These are phyloP conservation scores for Neckera pumila DNA, from an alignment of 225 moss, liverwort and hornwort species.

Conservation along the genomic window DNA sequence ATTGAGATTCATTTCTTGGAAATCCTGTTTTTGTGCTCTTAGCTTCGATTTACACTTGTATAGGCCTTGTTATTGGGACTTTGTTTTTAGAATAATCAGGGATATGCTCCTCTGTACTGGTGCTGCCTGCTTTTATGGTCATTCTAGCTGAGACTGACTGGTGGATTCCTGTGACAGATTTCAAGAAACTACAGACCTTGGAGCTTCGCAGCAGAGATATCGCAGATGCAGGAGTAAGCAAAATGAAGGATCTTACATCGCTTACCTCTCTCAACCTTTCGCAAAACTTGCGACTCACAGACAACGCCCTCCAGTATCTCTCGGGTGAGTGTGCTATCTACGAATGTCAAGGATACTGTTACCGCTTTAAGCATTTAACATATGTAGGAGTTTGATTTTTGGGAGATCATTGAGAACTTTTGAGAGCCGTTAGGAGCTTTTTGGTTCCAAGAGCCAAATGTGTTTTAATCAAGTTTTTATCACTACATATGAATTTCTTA, in stretches of 20 bases:
- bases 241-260: slow-evolving; percentile 66
- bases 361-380: too few species aligned
- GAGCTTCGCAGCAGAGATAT: slow-evolving; percentile 85
- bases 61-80: background rate
- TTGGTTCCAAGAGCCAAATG: too few species aligned
- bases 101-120: background rate
- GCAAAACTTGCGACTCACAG: slow-evolving; percentile 70
- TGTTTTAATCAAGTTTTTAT: too few species aligned
- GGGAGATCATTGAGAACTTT: too few species aligned
- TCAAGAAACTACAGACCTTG: slow-evolving; percentile 74
- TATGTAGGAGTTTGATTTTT: too few species aligned
- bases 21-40: background rate
- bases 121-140: background rate
- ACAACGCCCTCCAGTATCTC: slow-evolving; percentile 68
- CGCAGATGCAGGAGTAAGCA: slow-evolving; percentile 73
- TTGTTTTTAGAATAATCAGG: background rate
- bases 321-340: slow-evolving; percentile 26
- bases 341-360: background rate
- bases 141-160: background rate
- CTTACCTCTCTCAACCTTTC: slow-evolving; percentile 86
- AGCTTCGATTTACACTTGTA: background rate
- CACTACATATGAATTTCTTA: too few species aligned
- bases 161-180: slow-evolving; percentile 37
- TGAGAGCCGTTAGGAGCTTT: too few species aligned
- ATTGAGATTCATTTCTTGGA: background rate